Base-by-base conservation (phyloP, 371 early-diverging fungal species). In the Apophysomyces variabilis region DNA sequence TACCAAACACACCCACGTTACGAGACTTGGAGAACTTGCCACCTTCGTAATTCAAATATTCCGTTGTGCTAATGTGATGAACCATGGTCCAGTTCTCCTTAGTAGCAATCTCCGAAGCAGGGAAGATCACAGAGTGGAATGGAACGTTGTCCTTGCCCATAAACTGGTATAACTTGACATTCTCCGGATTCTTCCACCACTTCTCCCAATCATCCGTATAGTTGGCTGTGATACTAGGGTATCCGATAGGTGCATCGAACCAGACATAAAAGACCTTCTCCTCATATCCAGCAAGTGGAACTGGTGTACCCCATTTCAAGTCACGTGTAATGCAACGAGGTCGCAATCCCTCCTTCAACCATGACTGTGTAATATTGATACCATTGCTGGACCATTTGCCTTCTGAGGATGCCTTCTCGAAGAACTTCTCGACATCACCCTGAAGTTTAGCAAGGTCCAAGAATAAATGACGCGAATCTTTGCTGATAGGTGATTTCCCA, bases 81-180 rank as follows among this genome's bases (percentile, higher is more conserved):
- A 98, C 85, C 62, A 96, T 61, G 14, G 98, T 98, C 92, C 95
- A 99, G 7, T 87, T 65, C 41, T 98, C 95, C 39, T 88, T 86
- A 8, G 97, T 93, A 68, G 95, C 99, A 16, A 96, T 77, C 71
- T 99, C 83, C 38, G 92, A 81, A 65, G 90, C 92, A 36, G 99
- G 99, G 92, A 99, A 99, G 57, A 99, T 90, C 60, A 99, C 96
- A 6, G 99, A 94, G 79, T 99, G 99, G 94, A 99, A 99, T 43
- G 99, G 96, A 12, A 99, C 99, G 69, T 99, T 99, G 82, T 99
- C 99, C 84, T 99, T 99, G 75, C 99, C 99, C 99, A 99, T 99
- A 79, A 99, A 99, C 84, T 99, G 96, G 83, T 95, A 97, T 70
- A 99, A 85, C 74, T 96, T 87, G 61, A 98, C 98, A 45, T 98